phyloP scores from a whole-genome alignment of 1,284 basidiomycete genomes.

The Hemileia vastatrix region DNA sequence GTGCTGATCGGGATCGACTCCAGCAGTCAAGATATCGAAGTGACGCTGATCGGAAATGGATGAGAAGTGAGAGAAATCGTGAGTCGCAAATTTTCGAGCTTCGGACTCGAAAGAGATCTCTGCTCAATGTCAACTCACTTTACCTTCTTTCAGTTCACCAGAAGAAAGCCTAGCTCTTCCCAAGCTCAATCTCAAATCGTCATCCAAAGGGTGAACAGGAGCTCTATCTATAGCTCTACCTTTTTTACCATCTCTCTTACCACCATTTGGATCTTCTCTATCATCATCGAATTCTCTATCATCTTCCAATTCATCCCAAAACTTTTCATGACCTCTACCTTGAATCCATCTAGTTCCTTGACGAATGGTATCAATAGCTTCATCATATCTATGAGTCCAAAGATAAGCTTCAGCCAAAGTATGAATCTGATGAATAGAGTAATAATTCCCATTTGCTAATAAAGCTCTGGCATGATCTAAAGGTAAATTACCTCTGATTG shows the following conservation, averaged over 20 bases:
- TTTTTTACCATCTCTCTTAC: constrained; percentile 35
- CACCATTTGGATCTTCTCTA: constrained; percentile 37
- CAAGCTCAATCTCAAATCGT: constrained; percentile 70
- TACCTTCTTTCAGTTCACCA: constrained; percentile 68
- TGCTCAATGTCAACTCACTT: constrained; percentile 50
- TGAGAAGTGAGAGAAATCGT: too few species aligned
- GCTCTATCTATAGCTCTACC: constrained; percentile 40
- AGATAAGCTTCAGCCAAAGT: background rate
- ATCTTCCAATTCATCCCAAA: constrained; percentile 73
- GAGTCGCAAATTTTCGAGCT: too few species aligned
- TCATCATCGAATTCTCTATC: constrained; percentile 73
- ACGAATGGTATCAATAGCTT: constrained; percentile 61
- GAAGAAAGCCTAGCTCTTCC: constrained; percentile 72
- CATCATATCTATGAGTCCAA: constrained; percentile 54
- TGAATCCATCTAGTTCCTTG: constrained; percentile 79
- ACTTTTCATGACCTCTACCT: constrained; percentile 59
- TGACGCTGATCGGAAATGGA: constrained; percentile 23
- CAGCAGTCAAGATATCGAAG: constrained; percentile 31
- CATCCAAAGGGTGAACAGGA: constrained; percentile 57
- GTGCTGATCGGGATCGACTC: constrained; percentile 28
- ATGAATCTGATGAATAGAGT: background rate
- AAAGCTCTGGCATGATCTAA: background rate
- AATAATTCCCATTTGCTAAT: background rate
- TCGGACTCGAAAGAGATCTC: too few species aligned
- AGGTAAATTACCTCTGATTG: background rate